Evolutionary conservation across 257 asterid species (phyloP).

Genomic region (Linaria vulgaris): DNA sequence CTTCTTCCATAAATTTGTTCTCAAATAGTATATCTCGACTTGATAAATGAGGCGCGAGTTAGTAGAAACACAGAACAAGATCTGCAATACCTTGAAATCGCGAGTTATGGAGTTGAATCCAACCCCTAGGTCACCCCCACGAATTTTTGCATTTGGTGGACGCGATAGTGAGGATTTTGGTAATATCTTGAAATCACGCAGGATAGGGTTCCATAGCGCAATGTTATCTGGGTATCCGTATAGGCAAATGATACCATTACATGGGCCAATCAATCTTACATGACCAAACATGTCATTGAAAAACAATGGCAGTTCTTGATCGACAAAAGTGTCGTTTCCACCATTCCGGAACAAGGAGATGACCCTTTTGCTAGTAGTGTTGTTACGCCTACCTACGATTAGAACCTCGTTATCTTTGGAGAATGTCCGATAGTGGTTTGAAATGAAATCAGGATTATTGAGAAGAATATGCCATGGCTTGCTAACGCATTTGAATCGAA

Average conservation of each 20-base stretch:
- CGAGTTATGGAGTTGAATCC: slow-evolving; percentile 40
- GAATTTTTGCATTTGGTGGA: slow-evolving; percentile 31
- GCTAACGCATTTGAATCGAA: slow-evolving; percentile 48
- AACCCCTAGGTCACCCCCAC: slow-evolving; percentile 53
- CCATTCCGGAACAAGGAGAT: slow-evolving; percentile 34
- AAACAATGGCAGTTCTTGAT: slow-evolving; percentile 36
- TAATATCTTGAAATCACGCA: slow-evolving; percentile 37
- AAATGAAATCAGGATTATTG: slow-evolving; percentile 33
- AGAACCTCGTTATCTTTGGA: slow-evolving; percentile 20
- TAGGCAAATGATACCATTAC: slow-evolving; percentile 49
- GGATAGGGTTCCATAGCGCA: slow-evolving; percentile 54
- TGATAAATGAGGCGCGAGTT: slow-evolving; percentile 31
- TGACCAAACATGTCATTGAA: slow-evolving; percentile 47
- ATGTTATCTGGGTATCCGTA: slow-evolving; percentile 56
- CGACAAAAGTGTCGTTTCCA: slow-evolving; percentile 19
- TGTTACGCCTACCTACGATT: slow-evolving; percentile 43
- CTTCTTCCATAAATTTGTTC: slow-evolving; percentile 42
- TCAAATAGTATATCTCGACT: slow-evolving; percentile 49
- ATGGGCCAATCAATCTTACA: slow-evolving; percentile 52
- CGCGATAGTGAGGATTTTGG: slow-evolving; percentile 37
- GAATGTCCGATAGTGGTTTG: slow-evolving; percentile 26
- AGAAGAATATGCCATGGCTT: slow-evolving; percentile 42
- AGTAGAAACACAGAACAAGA: slow-evolving; percentile 36
- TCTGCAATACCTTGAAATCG: slow-evolving; percentile 51
- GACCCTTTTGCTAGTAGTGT: slow-evolving; percentile 38